Conservation (phyloP, 257 asterid genomes). For the Solanum chiquidenum region DNA sequence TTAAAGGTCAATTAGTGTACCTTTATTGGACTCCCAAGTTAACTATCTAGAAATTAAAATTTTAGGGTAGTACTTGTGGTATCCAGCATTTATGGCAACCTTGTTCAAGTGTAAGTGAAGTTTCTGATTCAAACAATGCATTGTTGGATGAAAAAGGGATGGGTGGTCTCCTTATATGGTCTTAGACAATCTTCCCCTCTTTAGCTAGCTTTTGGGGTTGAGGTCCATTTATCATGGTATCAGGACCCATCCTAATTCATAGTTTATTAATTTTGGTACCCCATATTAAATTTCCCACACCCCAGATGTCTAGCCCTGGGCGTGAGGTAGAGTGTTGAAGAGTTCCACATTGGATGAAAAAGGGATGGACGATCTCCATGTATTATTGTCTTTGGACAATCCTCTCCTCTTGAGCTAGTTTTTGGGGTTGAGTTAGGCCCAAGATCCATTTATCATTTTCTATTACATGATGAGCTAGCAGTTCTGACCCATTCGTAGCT, state of each 20-base stretch:
- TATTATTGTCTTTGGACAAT: background rate
- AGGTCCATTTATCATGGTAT: background rate
- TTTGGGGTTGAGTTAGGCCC: background rate
- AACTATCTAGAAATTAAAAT: background rate
- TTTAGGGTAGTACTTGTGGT: background rate
- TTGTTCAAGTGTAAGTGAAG: background rate
- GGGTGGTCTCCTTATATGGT: background rate
- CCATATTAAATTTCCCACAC: background rate
- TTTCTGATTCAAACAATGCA: background rate
- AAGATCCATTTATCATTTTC: background rate
- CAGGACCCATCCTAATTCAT: background rate
- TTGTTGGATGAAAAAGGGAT: background rate
- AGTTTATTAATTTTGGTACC: background rate
- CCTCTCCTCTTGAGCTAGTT: background rate
- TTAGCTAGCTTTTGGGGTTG: background rate
- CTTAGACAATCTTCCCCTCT: background rate
- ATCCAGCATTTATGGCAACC: background rate
- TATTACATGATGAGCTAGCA: background rate
- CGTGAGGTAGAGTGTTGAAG: background rate
- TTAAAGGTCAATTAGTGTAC: background rate
- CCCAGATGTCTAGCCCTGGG: background rate
- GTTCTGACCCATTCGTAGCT: background rate
- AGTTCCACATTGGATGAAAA: background rate
- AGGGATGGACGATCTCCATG: background rate
- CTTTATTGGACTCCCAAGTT: background rate